Conservation (phyloP, 805 yeast species). For the Teunomyces atbi region DNA sequence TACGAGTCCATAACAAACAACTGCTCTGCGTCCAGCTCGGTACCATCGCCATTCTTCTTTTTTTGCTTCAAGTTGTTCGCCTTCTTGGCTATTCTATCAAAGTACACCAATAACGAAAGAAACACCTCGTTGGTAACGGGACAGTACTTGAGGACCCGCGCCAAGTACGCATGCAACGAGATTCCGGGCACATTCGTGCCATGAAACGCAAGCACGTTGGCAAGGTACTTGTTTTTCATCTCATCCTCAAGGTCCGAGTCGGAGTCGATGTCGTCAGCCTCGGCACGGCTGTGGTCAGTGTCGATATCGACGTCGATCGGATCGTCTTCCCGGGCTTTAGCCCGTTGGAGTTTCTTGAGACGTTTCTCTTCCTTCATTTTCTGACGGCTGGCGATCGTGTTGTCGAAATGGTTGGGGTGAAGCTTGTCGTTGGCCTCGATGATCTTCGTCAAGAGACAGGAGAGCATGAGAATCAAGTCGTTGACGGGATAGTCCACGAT, state of each 20-base stretch:
- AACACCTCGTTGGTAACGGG: slow-evolving; percentile 98
- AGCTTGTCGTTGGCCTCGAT: slow-evolving; percentile 86
- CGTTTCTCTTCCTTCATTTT: slow-evolving; percentile 34
- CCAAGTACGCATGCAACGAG: slow-evolving; percentile 80
- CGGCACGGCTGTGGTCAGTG: slow-evolving; percentile 14
- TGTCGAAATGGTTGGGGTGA: slow-evolving; percentile 64
- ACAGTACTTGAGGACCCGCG: slow-evolving; percentile 91
- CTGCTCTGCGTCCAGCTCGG: slow-evolving; percentile 38
- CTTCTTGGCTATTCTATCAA: slow-evolving; percentile 87
- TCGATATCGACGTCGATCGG: slow-evolving; percentile 9
- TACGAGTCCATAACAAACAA: slow-evolving; percentile 93
- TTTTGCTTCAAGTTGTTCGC: slow-evolving; percentile 52
- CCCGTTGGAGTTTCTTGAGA: slow-evolving; percentile 23
- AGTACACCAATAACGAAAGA: slow-evolving; percentile 82
- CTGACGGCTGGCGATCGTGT: slow-evolving; percentile 42
- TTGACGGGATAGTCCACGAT: slow-evolving; percentile 82
- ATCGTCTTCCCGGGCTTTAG: slow-evolving; percentile 10
- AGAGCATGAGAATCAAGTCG: slow-evolving; percentile 78
- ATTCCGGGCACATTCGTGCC: slow-evolving; percentile 98
- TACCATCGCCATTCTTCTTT: slow-evolving; percentile 21
- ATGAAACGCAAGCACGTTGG: slow-evolving; percentile 83
- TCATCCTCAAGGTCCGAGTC: slow-evolving; percentile 42
- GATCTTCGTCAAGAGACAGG: slow-evolving; percentile 80
- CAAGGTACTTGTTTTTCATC: slow-evolving; percentile 51
- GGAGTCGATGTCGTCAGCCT: slow-evolving; percentile 16